Conservation (phyloP, 352 stramenopile species). For the Phytopythium aichiense region DNA sequence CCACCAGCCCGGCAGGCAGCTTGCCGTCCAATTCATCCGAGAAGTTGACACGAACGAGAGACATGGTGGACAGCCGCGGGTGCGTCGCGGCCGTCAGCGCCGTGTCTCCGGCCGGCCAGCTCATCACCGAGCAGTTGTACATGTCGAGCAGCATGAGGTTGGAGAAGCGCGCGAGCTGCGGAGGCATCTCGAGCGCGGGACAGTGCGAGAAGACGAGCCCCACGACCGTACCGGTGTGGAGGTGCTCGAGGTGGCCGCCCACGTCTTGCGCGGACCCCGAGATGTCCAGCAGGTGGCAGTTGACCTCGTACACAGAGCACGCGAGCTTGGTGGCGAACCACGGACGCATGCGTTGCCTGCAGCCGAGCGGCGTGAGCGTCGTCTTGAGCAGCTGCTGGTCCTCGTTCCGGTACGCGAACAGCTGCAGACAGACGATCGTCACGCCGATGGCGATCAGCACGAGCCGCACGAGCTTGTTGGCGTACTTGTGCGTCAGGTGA, state of each 20-base stretch:
- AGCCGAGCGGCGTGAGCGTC: neutral
- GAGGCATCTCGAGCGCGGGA: constrained; percentile 21
- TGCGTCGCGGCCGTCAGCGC: constrained; percentile 23
- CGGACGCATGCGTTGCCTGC: constrained; percentile 3
- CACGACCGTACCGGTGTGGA: constrained; percentile 19
- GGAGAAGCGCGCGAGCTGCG: constrained; percentile 11
- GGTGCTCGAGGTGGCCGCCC: constrained; percentile 5
- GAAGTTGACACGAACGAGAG: constrained; percentile 25
- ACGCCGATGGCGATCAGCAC: neutral
- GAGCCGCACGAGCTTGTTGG: constrained; percentile 3
- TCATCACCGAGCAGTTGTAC: constrained; percentile 31
- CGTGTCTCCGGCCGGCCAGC: constrained; percentile 17
- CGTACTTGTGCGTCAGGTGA: neutral
- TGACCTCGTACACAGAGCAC: constrained; percentile 29
- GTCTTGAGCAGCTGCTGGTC: neutral
- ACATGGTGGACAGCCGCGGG: constrained; percentile 22
- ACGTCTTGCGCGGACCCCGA: constrained; percentile 7
- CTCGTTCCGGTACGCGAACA: constrained; percentile 1
- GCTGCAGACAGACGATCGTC: neutral
- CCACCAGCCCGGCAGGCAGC: constrained; percentile 33
- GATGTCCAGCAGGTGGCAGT: constrained; percentile 18
- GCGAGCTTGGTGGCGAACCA: constrained; percentile 6
- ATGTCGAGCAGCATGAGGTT: constrained; percentile 32
- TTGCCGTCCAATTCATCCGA: neutral
- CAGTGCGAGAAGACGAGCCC: constrained; percentile 28